Base-by-base conservation (phyloP, 2,329 filamentous ascomycete species). In the Fusarium equiseti region DNA sequence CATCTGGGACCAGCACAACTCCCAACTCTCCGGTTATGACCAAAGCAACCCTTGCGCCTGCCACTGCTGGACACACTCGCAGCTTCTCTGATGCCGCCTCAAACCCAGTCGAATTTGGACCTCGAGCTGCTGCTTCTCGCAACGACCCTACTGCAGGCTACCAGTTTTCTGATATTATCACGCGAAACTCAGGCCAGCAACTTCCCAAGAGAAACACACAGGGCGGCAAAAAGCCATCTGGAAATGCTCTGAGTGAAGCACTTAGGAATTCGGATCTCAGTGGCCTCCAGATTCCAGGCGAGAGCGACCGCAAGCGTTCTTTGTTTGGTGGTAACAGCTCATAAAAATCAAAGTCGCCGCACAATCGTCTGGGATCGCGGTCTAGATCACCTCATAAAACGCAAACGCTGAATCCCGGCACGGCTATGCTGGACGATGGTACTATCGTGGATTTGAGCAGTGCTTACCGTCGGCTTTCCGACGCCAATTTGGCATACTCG, bases 381-480 rank as follows among this genome's bases (percentile, higher is more conserved):
- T 86, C 75, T 76, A 81, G 79, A 72, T 85, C 75, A 46, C 78
- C 78, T 8, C 53, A 51, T 27, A 73, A 76, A 42, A 60, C 70
- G 24, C 66, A 76, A 15, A 55, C 59, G 16, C 65, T 79, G 70
- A 77, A 68, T 68, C 66, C 78, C 3, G 78, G 79, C 49, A 77
- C 75, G 77, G 77, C 87, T 16, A 83, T 89, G 46, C 83, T 92
- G 6, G 86, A 89, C 44, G 88, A 89, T 57, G 89, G 88, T 13
- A 85, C 87, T 49, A 78, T 87, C 3, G 82, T 94, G 54, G 91
- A 94, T 76, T 87, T 92, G 79, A 88, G 86, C 63, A 91, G 84
- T 68, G 90, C 91, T 6, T 93, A 94, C 76, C 86, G 90, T 53
- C 87, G 89, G 63, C 81, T 94, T 20, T 93, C 92, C 2, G 91